Conservation (phyloP, 2,329 filamentous ascomycete species). For the Exophiala sideris region DNA sequence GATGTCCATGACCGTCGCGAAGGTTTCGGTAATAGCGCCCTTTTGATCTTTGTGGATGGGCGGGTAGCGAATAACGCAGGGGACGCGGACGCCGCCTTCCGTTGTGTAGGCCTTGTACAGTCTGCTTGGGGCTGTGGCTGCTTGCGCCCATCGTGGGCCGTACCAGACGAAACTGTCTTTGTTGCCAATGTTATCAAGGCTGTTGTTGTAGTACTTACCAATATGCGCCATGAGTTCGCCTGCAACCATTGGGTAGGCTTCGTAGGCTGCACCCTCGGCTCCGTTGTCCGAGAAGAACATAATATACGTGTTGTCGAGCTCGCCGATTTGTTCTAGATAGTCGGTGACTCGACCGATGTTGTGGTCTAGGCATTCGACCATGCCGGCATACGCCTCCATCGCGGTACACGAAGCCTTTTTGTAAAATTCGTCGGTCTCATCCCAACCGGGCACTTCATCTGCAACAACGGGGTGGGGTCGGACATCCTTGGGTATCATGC, state of each 20-base stretch:
- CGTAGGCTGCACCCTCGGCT: slow-evolving; percentile 47
- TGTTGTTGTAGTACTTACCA: slow-evolving; percentile 49
- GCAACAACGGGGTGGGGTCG: slow-evolving; percentile 44
- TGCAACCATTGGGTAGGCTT: slow-evolving; percentile 44
- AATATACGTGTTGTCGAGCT: slow-evolving; percentile 50
- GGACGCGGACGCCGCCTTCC: slow-evolving; percentile 38
- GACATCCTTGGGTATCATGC: slow-evolving; percentile 42
- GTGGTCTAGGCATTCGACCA: slow-evolving; percentile 48
- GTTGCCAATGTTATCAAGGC: slow-evolving; percentile 46
- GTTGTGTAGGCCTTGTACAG: slow-evolving; percentile 35
- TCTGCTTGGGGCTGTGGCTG: slow-evolving; percentile 43
- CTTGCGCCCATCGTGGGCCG: slow-evolving; percentile 49
- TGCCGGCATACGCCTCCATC: slow-evolving; percentile 52
- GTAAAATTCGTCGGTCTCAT: slow-evolving; percentile 38
- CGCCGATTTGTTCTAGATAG: slow-evolving; percentile 45
- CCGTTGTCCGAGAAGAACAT: slow-evolving; percentile 52
- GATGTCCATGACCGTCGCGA: slow-evolving; percentile 53
- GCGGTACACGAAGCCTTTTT: slow-evolving; percentile 41
- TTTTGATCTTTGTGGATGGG: slow-evolving; percentile 18
- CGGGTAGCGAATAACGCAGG: slow-evolving; percentile 36
- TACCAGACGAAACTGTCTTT: slow-evolving; percentile 50
- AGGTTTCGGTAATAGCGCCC: slow-evolving; percentile 31
- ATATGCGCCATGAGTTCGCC: slow-evolving; percentile 42
- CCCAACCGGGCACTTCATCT: slow-evolving; percentile 42
- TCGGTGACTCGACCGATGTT: slow-evolving; percentile 47